Evolutionary conservation across 2,329 filamentous ascomycete species (phyloP), one percentile per base, ranked within the genome.

Genomic region (Aspergillus sp.): DNA sequence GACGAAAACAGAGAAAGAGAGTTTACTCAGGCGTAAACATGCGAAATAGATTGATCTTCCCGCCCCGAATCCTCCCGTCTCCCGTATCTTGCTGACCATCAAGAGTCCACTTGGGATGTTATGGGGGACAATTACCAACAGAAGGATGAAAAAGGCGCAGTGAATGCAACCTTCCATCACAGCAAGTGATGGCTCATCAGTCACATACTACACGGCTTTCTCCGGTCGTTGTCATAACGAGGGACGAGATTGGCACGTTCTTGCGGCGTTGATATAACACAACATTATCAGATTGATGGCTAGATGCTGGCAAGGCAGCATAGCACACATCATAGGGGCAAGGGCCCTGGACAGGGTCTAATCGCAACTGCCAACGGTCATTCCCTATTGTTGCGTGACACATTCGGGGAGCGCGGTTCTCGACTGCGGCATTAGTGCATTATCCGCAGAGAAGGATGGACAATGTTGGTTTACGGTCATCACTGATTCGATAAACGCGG

Each of bases 401-500:
- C 13, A n/a, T 15, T 43, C 20, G 15, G 41, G 6, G 41, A 43
- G n/a, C 10, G 22, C 22, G 17, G 17, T 39, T 19, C 17, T 39
- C 37, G n/a, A 15, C 10, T 39, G n/a, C 37, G 17, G 37, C 17
- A 39, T 39, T 5, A 12, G 17, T 17, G 37, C 17, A 39, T 39
- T 5, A 12, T 17, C 37, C 15, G 15, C 25, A 27, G 25, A 27
- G 25, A 12, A 27, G 37, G 38, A 46, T 43, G 39, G 47, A 44
- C 43, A 49, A 38, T 58, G 58, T 60, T 60, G 58, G 58, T 46
- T 25, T 23, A 43, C 38, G 22, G 38, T 35, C 50, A 10, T 19
- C 46, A 53, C 44, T 59, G 54, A 59, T 60, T 60, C 53, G 58
- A 55, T 55, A 56, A 47, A 25, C 33, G 43, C 39, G 22, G 35